phyloP scores from a whole-genome alignment of 2,329 filamentous ascomycete species.

The Incumbomyces delicatus region DNA sequence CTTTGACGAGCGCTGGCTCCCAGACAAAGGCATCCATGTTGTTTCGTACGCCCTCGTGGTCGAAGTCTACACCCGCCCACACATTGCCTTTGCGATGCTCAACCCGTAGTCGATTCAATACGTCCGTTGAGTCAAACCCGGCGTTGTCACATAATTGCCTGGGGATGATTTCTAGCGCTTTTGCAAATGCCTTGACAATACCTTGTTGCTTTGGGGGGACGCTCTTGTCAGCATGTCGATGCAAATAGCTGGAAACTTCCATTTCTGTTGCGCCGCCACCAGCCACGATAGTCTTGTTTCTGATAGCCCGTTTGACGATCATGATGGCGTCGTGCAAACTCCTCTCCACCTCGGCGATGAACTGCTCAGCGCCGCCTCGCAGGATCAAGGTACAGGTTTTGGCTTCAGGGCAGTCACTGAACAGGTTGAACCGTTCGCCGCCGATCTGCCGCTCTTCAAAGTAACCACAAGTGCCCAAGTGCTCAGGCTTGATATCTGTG shows the following conservation, averaged over 20 bases:
- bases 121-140: conserved; percentile 95
- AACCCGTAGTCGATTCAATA: conserved; percentile 89
- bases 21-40: conserved; percentile 95
- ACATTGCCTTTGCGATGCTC: conserved; percentile 88
- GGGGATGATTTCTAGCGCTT: conserved; percentile 92
- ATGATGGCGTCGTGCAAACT: conserved; percentile 98
- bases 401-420: conserved; percentile 86
- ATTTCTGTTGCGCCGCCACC: conserved; percentile 93
- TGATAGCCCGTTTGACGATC: conserved; percentile 97
- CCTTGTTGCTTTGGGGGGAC: conserved; percentile 91
- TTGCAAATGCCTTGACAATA: conserved; percentile 96
- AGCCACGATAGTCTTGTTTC: conserved; percentile 88
- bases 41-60: conserved; percentile 81
- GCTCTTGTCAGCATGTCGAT: conserved; percentile 85
- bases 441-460: conserved; percentile 98
- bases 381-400: conserved; percentile 96
- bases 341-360: conserved; percentile 96
- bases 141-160: conserved; percentile 97
- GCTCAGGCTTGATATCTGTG: conserved; percentile 80
- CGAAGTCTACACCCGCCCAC: conserved; percentile 95
- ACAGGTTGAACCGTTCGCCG: conserved; percentile 96
- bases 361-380: conserved; percentile 93
- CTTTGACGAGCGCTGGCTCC: conserved; percentile 93
- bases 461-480: conserved; percentile 77
- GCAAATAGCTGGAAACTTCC: conserved; percentile 90